Percentiles rank a stretch among this genome's conserved stretches.
Evolutionary conservation across 495 filamentous ascomycete genomes (phyloP).

Genomic region (Penicillium nucicola): DNA sequence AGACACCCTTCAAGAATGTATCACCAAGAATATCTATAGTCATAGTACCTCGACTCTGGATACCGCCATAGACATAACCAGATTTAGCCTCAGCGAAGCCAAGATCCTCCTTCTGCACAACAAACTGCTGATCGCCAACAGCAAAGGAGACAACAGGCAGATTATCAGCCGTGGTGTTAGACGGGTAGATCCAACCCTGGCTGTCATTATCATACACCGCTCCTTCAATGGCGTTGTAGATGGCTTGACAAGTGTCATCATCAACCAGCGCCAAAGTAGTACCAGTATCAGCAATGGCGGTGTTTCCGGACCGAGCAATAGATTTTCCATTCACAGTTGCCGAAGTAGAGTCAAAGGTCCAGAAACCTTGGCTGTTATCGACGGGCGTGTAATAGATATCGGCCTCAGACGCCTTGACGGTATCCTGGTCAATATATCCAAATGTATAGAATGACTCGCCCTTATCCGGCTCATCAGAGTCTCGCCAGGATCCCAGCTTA

Average conservation of each 20-base stretch:
- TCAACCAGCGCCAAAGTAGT: slow-evolving; percentile 70
- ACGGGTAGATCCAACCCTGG: slow-evolving; percentile 70
- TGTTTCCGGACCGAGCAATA: slow-evolving; percentile 58
- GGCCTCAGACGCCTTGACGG: slow-evolving; percentile 51
- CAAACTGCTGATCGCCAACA: slow-evolving; percentile 62
- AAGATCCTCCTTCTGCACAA: slow-evolving; percentile 69
- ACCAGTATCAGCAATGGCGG: slow-evolving; percentile 78
- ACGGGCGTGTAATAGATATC: slow-evolving; percentile 62
- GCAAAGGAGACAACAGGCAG: slow-evolving; percentile 68
- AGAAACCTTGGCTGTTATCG: slow-evolving; percentile 70
- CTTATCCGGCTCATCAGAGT: slow-evolving; percentile 50
- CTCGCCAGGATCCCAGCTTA: slow-evolving; percentile 63
- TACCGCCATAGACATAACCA: slow-evolving; percentile 66
- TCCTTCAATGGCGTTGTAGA: slow-evolving; percentile 71
- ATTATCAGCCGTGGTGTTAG: slow-evolving; percentile 48
- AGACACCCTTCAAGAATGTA: slow-evolving; percentile 72
- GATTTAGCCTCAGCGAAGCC: slow-evolving; percentile 60
- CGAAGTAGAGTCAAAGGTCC: slow-evolving; percentile 63
- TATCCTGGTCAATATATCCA: slow-evolving; percentile 68
- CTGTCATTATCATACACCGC: slow-evolving; percentile 57
- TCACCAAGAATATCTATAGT: slow-evolving; percentile 73
- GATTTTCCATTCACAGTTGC: slow-evolving; percentile 59
- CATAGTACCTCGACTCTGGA: slow-evolving; percentile 67
- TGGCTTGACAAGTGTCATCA: slow-evolving; percentile 60
- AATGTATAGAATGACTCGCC: slow-evolving; percentile 75